Base-by-base conservation (phyloP, 1,284 basidiomycete species). In the Afroboletus lepidellus region DNA sequence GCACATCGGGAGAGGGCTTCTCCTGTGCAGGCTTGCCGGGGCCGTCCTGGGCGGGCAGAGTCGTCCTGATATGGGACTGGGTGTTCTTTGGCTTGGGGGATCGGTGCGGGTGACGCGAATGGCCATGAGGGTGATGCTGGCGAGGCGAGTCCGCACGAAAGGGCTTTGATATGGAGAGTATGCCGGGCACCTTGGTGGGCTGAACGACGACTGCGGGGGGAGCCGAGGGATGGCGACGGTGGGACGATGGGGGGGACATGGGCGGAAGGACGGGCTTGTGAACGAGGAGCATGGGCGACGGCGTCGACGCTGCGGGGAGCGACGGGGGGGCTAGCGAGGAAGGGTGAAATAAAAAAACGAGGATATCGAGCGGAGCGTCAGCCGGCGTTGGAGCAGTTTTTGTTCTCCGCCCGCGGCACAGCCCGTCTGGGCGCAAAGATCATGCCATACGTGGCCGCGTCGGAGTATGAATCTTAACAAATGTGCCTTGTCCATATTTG, bases 151-250 rank as follows among this genome's bases (percentile, higher is more conserved):
- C 60, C 6, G 70, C 58, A 39, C 74, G 71, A 18, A 69, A 57
- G 18, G 83, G 83, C 74, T 83, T 85, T 51, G 84, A 81, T 51
- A 89, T 75, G 47, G 83, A 79, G 50, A 89, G 77, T 16, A 89
- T 74, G 62, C 86, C 86, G 1, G 87, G 86, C 0, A 80, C 85
- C 53, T 77, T 78, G 15, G 87, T 87, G 2, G 86, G 79, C 62
- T 85, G 83, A 15, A 89, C 82, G 55, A 79, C 71, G 60, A 87
- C 79, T 36, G 80, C 77, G 5, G 80, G 77, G 6, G 84, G 83
- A 0, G 86, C 86, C 0, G 86, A 87, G 21, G 87, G 81, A 63
- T 81, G 79, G 53, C 86, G 76, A 54, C 83, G 76, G 61, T 83
- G 82, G 11, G 72, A 61, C 48, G 73, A 53, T 41, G 69, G 60